Conservation (phyloP, 1,139 yeast species). For the Cylindricascospora bacillispora region DNA sequence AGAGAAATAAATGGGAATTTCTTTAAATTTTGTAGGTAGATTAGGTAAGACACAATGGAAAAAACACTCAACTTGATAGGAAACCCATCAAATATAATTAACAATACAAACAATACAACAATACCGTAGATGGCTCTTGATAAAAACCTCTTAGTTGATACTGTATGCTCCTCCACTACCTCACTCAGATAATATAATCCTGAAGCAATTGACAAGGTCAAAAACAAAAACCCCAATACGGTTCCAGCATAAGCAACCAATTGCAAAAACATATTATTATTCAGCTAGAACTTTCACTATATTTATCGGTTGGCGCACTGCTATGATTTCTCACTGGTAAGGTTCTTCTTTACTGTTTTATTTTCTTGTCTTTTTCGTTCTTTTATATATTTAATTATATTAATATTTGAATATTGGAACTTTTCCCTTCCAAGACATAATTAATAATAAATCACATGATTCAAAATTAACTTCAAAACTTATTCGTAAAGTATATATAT, state of each 20-base stretch:
- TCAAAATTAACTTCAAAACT: no score
- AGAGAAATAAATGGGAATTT: conserved; percentile 77
- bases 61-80: conserved; percentile 47
- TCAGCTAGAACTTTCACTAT: no score
- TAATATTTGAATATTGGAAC: no score
- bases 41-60: conserved; percentile 54
- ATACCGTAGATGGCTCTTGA: conserved; percentile 49
- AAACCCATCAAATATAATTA: conserved; percentile 63
- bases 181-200: conserved; percentile 87
- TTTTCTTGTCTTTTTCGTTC: no score
- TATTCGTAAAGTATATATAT: no score
- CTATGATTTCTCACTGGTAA: no score
- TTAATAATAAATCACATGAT: no score
- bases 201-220: conserved; percentile 67
- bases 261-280: conserved; percentile 38
- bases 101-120: conserved; percentile 38
- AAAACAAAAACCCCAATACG: conserved; percentile 58
- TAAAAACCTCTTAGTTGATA: conserved; percentile 63
- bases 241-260: conserved; percentile 57
- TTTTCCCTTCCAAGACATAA: no score
- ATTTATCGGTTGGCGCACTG: no score
- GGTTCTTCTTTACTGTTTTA: no score
- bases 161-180: conserved; percentile 85
- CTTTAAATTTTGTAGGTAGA: conserved; percentile 64
- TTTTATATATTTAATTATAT: no score